phyloP scores from a whole-genome alignment of 169 alveolate genomes.

The Theileria annulata region DNA sequence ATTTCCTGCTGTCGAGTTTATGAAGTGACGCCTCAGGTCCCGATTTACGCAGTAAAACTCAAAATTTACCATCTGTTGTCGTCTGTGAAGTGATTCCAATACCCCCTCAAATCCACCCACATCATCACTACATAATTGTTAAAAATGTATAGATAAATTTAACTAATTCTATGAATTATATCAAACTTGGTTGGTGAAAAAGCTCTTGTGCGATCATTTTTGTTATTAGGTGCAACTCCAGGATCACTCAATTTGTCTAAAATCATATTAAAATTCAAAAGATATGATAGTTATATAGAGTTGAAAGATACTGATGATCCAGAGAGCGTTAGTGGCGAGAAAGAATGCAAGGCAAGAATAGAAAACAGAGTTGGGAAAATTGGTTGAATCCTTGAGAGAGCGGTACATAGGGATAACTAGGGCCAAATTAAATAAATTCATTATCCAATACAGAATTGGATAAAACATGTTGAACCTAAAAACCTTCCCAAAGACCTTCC shows the following conservation, averaged over 20 bases:
- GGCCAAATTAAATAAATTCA: slow-evolving; percentile 32
- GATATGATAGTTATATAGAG: neutral
- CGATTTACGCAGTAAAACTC: slow-evolving; percentile 52
- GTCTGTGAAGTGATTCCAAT: slow-evolving; percentile 40
- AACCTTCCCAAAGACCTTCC: slow-evolving; percentile 38
- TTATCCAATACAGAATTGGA: slow-evolving; percentile 58
- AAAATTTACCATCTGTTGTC: slow-evolving; percentile 59
- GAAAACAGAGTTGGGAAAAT: neutral
- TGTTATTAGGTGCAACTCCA: slow-evolving; percentile 39
- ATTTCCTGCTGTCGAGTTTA: neutral
- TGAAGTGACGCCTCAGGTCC: slow-evolving; percentile 14
- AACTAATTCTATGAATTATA: neutral
- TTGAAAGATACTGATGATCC: slow-evolving; percentile 7
- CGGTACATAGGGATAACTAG: slow-evolving; percentile 19
- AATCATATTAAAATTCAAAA: neutral
- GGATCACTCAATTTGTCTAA: slow-evolving; percentile 65
- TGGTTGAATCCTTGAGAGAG: neutral
- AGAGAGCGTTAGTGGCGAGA: neutral
- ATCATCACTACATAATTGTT: neutral
- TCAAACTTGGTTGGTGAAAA: neutral
- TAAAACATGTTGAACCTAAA: slow-evolving; percentile 37
- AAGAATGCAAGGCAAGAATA: neutral
- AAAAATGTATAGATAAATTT: neutral
- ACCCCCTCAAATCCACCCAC: slow-evolving; percentile 57
- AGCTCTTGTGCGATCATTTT: neutral